Conservation (phyloP, 2,329 filamentous ascomycete species). For the Epichloe festucae region DNA sequence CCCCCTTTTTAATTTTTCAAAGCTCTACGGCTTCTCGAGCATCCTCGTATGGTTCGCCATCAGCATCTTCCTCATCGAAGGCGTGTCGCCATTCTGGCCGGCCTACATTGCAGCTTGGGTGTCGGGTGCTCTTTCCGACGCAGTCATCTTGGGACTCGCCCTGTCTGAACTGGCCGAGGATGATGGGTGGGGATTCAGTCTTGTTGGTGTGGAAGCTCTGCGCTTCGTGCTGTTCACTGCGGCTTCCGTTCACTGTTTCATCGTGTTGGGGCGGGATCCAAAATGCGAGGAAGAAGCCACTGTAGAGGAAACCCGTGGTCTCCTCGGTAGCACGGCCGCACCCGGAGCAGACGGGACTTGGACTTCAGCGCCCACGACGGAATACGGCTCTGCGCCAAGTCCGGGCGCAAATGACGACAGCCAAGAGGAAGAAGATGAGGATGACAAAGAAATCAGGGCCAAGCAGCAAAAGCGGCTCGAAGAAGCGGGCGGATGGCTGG, state of each 20-base stretch:
- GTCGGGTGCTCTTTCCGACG: slow-evolving; percentile 3
- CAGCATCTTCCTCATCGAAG: slow-evolving; percentile 6
- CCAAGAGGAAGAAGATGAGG: slow-evolving; percentile 8
- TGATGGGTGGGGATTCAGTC: not conserved
- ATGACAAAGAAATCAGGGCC: slow-evolving; percentile 12
- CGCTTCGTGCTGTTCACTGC: slow-evolving; percentile 1
- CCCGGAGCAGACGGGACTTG: not conserved
- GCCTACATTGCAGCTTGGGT: slow-evolving; percentile 6
- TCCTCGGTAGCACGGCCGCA: not conserved
- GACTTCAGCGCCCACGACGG: not conserved
- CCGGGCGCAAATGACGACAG: slow-evolving; percentile 10
- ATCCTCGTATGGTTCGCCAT: slow-evolving; percentile 6
- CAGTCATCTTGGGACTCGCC: not conserved
- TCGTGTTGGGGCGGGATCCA: not conserved
- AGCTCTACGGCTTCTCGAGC: slow-evolving; percentile 3
- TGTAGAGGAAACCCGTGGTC: slow-evolving; percentile 2
- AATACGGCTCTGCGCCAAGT: slow-evolving; percentile 8
- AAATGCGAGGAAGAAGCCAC: not conserved
- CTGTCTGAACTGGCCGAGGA: not conserved
- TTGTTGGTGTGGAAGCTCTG: not conserved
- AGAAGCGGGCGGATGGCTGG: slow-evolving; percentile 13
- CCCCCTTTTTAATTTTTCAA: not conserved
- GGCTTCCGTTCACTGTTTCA: not conserved
- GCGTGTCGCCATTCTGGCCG: slow-evolving; percentile 5
- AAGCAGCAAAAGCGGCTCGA: slow-evolving; percentile 12